Evolutionary conservation across 768 basidiomycete species (phyloP), one percentile per base, ranked within the genome.

Genomic region (Collybia mongolica): DNA sequence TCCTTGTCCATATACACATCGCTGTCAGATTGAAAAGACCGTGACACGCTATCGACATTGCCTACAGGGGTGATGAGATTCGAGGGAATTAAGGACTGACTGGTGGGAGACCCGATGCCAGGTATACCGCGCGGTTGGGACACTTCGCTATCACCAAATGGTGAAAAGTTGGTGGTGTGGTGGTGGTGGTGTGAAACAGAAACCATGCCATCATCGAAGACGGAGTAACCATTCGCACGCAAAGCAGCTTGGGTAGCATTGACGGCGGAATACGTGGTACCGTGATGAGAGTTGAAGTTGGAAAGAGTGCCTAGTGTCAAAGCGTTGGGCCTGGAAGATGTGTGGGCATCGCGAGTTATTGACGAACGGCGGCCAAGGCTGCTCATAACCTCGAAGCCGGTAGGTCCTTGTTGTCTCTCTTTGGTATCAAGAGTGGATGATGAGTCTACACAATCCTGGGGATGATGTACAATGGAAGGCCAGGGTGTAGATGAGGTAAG

Each of bases 61-160:
- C 82, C 80, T 22, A 85, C 67, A 19, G 83, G 80, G 45, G 75
- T 69, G 54, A 83, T 78, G 23, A 84, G 68, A 59, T 76, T 74
- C 41, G 76, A 74, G 28, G 84, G 80, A 49, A 87, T 80, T 49
- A 82, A 67, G 8, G 77, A 75, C 43, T 77, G 67, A 20, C 78
- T 76, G 23, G 65, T 67, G 11, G 75, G 73, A 39, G 74, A 75
- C 20, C 65, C 56, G 47, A 65, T 60, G 22, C 60, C 56, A n/a
- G 62, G 62, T 1, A 63, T 56, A 38, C 49, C 49, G 43, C 38
- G 44, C 18, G 44, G 40, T 48, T 47, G 22, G 54, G 62, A 19
- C 53, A 48, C 46, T 36, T 75, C 73, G 37, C 63, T 48, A 51
- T 82, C 82, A 41, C 63, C 64, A 54, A 88, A 86, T 6, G 83